Base-by-base conservation (phyloP, 768 basidiomycete genomes). In the Boletus sensibilis region DNA sequence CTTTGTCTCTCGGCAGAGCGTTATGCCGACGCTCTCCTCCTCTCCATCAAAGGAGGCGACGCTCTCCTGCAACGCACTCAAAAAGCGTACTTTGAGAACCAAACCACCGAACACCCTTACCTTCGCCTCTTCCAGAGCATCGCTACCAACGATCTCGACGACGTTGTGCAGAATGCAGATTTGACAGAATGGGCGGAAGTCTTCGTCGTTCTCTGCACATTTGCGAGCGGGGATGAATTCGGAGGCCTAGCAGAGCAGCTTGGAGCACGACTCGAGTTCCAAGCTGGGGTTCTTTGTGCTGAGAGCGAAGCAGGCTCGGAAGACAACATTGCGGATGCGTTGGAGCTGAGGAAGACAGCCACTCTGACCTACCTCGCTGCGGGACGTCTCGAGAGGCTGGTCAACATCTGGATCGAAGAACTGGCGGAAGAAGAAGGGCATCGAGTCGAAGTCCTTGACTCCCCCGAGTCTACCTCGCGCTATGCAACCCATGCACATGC, bases 131-230 rank as follows among this genome's bases (percentile, higher is more conserved):
- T 95, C 83, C 93, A 98, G 68, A 91, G 88, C 13, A 90, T 99
- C 62, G 92, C 96, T 56, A 89, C 88, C 37, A 86, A 94, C 64
- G 97, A 98, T 66, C 83, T 98, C 9, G 80, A 83, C 20, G 97
- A 98, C 69, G 86, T 98, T 49, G 95, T 98, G 10, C 94, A 97
- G 71, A 97, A 98, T 64, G 96, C 95, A 23, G 94, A 98, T 63
- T 70, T 98, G 49, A 78, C 84, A 40, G 94, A 99, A 69, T 98
- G 96, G 96, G 85, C 88, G 56, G 96, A 97, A 72, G 92, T 95
- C 50, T 98, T 98, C 62, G 95, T 96, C 37, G 92, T 99, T 13
- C 71, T 98, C 11, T 98, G 95, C 76, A 98, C 96, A 0, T 99
- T 95, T 73, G 93, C 95, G 1, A 81, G 75, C 49, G 74, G 82